A percentile compares a stretch with the other conserved stretches of the same genome.
Conservation (phyloP, 495 filamentous ascomycete genomes). For the Penicillium odoratum region DNA sequence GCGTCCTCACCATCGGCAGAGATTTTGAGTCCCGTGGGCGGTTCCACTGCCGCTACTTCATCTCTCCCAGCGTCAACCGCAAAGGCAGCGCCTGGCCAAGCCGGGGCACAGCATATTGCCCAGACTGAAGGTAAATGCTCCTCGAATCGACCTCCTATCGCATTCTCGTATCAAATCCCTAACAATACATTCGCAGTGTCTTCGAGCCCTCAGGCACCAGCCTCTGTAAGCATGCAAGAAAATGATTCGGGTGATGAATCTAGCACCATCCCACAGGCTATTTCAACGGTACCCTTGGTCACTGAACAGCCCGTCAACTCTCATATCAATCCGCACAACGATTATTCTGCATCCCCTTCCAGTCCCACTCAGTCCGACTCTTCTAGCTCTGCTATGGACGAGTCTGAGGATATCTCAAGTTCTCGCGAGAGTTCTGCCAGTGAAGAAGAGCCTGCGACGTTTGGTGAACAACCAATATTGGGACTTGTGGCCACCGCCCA, state of each 20-base stretch:
- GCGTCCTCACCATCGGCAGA: conserved; percentile 16
- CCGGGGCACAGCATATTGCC: conserved; percentile 27
- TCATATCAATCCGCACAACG: conserved; percentile 3
- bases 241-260: background rate
- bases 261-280: background rate
- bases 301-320: background rate
- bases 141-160: background rate
- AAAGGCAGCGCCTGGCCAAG: conserved; percentile 7
- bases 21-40: conserved; percentile 16
- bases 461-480: background rate
- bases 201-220: background rate
- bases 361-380: conserved; percentile 28
- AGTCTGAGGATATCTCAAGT: conserved; percentile 31
- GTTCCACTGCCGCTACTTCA: conserved; percentile 6
- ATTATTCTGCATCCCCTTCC: background rate
- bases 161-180: background rate
- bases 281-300: background rate
- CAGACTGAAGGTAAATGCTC: conserved; percentile 24
- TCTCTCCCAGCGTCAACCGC: background rate
- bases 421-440: conserved; percentile 7
- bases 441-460: conserved; percentile 9
- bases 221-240: background rate
- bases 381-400: conserved; percentile 43
- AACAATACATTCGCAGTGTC: background rate
- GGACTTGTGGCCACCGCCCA: background rate